Evolutionary conservation across 2,329 filamentous ascomycete species (phyloP), one percentile per base, ranked within the genome.

Genomic region (Macroventuria anomochaeta): DNA sequence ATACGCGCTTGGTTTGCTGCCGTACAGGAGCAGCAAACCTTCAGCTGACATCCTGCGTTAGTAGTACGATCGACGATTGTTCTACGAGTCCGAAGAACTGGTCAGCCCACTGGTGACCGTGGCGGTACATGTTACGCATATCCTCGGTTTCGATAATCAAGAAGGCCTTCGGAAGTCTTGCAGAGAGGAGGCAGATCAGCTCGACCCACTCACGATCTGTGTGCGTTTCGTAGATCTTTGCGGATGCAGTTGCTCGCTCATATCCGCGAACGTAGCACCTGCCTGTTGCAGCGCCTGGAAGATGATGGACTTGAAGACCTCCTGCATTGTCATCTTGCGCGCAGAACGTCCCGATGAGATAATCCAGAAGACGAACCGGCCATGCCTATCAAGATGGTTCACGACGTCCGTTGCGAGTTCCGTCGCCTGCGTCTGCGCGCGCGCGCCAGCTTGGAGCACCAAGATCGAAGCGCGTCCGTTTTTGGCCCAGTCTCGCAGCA

Each of bases 121-220:
- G 25, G 13, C 33, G 23, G 21, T 54, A 32, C 3, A 15, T 34
- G 17, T 43, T 46, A 23, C 41, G 37, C 21, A 54, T 3, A 21
- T 47, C 40, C 17, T 49, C 26, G 15, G 44, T 51, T 26, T 51
- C 44, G 28, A 59, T 29, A 2, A 57, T 46, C 12, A 59, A 23
- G 21, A 57, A 59, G 3, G 39, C 49, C 7, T 43, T 15, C 3
- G 53, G 49, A 13, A 57, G 11, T 15, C 47, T 59, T 12, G 46
- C 20, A 23, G 57, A 43, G 5, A 59, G 53, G 1, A 56, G 46
- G 6, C 34, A 46, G 2, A 57, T 43, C 15, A 59, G 28, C n/a
- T 56, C 48, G 2, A 40, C 57, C 48, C 53, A 57, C 25, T 59
- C 53, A 29, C 46, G 36, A 7, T 59, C 53, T 11, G 43, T 53